Evolutionary conservation across 345 rosid genomes (phyloP), one percentile per base, ranked within the genome.

Genomic region (Sapria himalayana): DNA sequence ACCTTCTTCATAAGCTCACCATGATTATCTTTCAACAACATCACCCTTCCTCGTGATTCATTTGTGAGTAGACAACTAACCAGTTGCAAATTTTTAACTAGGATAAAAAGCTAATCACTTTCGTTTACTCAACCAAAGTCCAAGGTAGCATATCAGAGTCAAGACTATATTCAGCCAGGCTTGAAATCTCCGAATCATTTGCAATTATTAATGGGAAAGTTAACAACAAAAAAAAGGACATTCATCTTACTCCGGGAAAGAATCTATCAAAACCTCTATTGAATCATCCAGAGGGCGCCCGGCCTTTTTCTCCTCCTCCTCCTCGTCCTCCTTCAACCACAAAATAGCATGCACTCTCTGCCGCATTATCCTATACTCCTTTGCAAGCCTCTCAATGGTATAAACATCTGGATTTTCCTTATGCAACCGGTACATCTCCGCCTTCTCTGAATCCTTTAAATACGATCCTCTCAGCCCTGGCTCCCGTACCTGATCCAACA

Each of bases 311-410:
- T 89, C 98, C 59, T 72, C 76, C 63, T 89, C 85, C 53, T 72
- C 93, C 57, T 89, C 95, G 36, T 69, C 63, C 53, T 89, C 76
- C 51, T 89, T 89, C 49, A 82, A 64, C 85, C 92, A 89, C 55
- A 89, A 84, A 57, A 89, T 82, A 5, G 95, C 93, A 41, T 82
- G 91, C 45, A 89, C 94, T 51, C 94, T 71, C 66, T 89, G 98
- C 56, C 94, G 74, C 95, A 89, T 76, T 22, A 89, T 67, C 70
- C 92, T 76, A 41, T 65, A 89, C 57, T 89, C 95, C 55, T 79
- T 89, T 7, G 98, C 86, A 55, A 82, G 76, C 61, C 53, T 74
- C 62, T 74, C 81, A 46, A 82, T 52, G 0, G 91, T 79, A 58
- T 89, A 73, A 0, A 71, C 74, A 57, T 72, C 95, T 0, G 91